These are phyloP conservation scores for Vitis rupestris DNA, from an alignment of 164 flowering plant genomes.

Conservation along the genomic window DNA sequence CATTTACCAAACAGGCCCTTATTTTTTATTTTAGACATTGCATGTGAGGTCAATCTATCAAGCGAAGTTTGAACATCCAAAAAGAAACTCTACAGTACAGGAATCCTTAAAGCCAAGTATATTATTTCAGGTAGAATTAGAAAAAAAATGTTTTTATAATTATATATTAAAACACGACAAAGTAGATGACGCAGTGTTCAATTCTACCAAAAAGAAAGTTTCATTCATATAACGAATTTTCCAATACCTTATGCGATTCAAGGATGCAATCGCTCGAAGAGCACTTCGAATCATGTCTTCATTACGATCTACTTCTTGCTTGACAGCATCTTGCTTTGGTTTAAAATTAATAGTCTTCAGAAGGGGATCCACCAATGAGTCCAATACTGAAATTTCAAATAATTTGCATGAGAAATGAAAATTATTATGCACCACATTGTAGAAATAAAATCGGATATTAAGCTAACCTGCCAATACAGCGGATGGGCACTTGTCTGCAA, in stretches of 20 bases:
- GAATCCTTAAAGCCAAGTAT: too few relatives aligned
- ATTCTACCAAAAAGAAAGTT: too few relatives aligned
- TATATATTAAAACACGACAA: too few relatives aligned
- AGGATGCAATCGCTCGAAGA: constrained; percentile 87
- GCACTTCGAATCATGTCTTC: constrained; percentile 99
- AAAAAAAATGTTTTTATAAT: too few relatives aligned
- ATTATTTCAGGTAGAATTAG: too few relatives aligned
- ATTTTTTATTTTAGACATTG: too few relatives aligned
- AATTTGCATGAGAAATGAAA: constrained; percentile 1
- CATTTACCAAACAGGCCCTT: too few relatives aligned
- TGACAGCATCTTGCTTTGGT: constrained; percentile 98
- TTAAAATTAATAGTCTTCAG: constrained; percentile 84
- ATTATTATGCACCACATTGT: neutral
- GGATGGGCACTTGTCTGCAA: constrained; percentile 93
- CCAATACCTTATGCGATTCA: constrained; percentile 81
- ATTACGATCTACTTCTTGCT: constrained; percentile 99
- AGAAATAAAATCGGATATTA: neutral
- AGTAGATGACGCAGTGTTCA: too few relatives aligned
- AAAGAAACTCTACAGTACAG: too few relatives aligned
- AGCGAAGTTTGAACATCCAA: too few relatives aligned
- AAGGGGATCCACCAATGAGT: constrained; percentile 96
- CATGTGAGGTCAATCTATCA: too few relatives aligned
- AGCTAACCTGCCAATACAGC: constrained; percentile 91
- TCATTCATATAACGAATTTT: too few relatives aligned
- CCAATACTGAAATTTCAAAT: constrained; percentile 57